These are phyloP conservation scores for Colletotrichum salicis DNA, from an alignment of 2,329 filamentous ascomycete genomes.

Conservation along the genomic window DNA sequence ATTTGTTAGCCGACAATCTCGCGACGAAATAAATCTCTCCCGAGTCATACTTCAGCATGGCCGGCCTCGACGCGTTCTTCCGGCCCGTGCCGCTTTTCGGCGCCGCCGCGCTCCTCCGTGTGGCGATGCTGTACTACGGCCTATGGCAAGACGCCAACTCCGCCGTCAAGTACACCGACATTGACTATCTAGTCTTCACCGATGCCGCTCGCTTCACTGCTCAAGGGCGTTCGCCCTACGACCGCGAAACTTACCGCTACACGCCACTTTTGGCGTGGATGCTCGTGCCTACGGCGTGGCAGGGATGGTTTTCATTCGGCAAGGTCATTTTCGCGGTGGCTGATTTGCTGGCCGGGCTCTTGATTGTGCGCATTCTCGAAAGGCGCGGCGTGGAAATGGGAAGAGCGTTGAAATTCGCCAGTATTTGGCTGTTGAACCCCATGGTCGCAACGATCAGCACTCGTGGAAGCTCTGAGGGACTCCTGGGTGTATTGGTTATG, in stretches of 20 bases:
- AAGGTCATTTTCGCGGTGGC: conserved; percentile 87
- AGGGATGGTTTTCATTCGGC: conserved; percentile 80
- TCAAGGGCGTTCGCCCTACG: conserved; percentile 79
- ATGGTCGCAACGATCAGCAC: conserved; percentile 99
- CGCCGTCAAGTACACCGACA: conserved; percentile 96
- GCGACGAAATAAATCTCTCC: not conserved
- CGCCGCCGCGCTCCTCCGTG: conserved; percentile 72
- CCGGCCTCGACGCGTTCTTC: conserved; percentile 46
- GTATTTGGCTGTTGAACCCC: conserved; percentile 94
- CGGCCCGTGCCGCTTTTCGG: conserved; percentile 63
- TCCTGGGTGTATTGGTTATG: conserved; percentile 86
- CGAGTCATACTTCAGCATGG: conserved; percentile 26
- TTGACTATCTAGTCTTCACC: conserved; percentile 98
- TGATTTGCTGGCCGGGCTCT: conserved; percentile 85
- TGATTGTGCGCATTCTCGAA: conserved; percentile 65
- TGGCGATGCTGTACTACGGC: conserved; percentile 83
- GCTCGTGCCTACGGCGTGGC: conserved; percentile 80
- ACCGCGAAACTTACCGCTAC: conserved; percentile 94
- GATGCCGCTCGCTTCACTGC: conserved; percentile 85
- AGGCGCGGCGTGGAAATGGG: conserved; percentile 57
- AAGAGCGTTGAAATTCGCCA: conserved; percentile 78
- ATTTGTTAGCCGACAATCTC: not conserved
- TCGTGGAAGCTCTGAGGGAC: conserved; percentile 89
- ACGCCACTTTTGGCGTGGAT: conserved; percentile 94
- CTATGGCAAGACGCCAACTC: conserved; percentile 92